Conservation (phyloP, 2,329 filamentous ascomycete genomes). For the Coleophoma eucalyptorum region DNA sequence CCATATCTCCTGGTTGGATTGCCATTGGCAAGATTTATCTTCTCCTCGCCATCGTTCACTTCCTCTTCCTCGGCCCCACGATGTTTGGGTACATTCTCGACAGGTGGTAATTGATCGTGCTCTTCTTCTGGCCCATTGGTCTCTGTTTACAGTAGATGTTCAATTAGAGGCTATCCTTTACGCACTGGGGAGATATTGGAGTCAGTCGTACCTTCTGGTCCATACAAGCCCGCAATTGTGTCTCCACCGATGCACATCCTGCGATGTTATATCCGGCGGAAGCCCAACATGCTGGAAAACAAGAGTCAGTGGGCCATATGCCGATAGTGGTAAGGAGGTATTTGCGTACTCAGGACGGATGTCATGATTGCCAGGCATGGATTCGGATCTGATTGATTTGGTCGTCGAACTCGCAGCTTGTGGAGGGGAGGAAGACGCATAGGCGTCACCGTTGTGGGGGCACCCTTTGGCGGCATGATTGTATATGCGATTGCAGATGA, state of each 20-base stretch:
- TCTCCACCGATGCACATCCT: slow-evolving; percentile 56
- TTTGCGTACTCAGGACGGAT: slow-evolving; percentile 56
- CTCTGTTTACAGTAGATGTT: slow-evolving; percentile 37
- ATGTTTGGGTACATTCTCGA: slow-evolving; percentile 72
- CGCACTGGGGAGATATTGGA: background rate
- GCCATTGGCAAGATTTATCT: no score
- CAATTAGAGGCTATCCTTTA: background rate
- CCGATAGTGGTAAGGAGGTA: slow-evolving; percentile 8
- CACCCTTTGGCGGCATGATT: slow-evolving; percentile 28
- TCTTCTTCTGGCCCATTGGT: slow-evolving; percentile 57
- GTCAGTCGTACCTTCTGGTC: slow-evolving; percentile 64
- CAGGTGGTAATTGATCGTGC: slow-evolving; percentile 88
- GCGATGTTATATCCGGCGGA: slow-evolving; percentile 66
- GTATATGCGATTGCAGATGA: background rate
- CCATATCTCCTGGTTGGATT: no score
- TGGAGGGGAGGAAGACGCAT: slow-evolving; percentile 50
- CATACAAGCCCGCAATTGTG: slow-evolving; percentile 67
- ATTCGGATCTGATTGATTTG: slow-evolving; percentile 58
- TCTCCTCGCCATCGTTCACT: slow-evolving; percentile 29
- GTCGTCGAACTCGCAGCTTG: slow-evolving; percentile 61
- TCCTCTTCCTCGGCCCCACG: slow-evolving; percentile 66
- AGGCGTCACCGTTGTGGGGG: slow-evolving; percentile 23
- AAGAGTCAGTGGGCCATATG: background rate
- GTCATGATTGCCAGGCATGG: slow-evolving; percentile 65
- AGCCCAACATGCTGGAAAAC: slow-evolving; percentile 74